Percentiles rank a stretch among this genome's conserved stretches.
These are phyloP conservation scores for Clarireedia paspali DNA, from an alignment of 2,329 filamentous ascomycete species.

Conservation along the genomic window DNA sequence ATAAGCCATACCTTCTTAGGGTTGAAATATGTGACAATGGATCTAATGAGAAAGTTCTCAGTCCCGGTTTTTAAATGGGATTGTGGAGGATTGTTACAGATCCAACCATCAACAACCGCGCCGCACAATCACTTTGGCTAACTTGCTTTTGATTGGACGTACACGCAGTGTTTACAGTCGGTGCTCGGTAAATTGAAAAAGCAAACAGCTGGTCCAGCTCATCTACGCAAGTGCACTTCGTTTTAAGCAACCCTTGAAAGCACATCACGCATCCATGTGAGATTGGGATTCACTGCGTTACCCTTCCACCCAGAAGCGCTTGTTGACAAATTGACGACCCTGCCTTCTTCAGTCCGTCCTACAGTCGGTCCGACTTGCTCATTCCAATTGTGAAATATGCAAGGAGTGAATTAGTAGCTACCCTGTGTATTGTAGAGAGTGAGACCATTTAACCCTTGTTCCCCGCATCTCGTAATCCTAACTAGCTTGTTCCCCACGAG, in stretches of 20 bases:
- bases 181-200: neutral
- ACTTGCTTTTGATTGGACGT: neutral
- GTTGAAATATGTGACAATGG: neutral
- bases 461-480: constrained; percentile 6
- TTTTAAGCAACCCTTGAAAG: neutral
- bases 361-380: constrained; percentile 9
- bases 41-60: neutral
- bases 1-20: neutral
- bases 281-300: neutral
- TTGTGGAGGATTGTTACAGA: neutral
- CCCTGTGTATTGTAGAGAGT: neutral
- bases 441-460: constrained; percentile 2
- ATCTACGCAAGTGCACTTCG: neutral
- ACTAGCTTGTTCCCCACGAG: constrained; percentile 8
- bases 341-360: neutral
- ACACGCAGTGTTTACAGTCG: neutral
- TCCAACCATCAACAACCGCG: neutral
- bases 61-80: neutral
- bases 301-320: neutral
- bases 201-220: neutral
- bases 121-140: neutral
- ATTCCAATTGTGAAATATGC: neutral
- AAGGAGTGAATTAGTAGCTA: neutral
- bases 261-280: neutral
- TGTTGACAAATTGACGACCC: neutral